These are phyloP conservation scores for Aegilops speltoides DNA, from an alignment of 176 grass and related monocot genomes.

Conservation along the genomic window DNA sequence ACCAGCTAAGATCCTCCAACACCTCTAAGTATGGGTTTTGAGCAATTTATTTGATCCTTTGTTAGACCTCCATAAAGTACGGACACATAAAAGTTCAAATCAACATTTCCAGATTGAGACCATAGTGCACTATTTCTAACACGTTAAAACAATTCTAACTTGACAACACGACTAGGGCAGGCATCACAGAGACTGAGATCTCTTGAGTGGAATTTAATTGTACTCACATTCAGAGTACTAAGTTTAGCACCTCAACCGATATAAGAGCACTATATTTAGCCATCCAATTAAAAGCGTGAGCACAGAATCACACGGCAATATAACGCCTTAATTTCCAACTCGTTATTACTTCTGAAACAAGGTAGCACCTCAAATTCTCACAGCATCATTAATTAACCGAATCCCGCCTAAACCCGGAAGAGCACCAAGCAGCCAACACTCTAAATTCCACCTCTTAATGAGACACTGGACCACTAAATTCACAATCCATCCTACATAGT, in stretches of 20 bases:
- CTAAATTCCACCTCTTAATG: neutral
- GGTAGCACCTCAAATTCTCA: neutral
- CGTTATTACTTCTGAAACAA: conserved; percentile 24
- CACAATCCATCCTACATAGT: neutral
- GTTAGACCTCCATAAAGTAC: neutral
- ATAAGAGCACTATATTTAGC: conserved; percentile 13
- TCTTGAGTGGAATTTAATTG: neutral
- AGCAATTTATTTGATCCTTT: neutral
- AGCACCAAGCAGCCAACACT: neutral
- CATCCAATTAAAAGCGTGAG: conserved; percentile 5
- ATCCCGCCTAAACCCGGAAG: neutral
- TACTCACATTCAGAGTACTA: neutral
- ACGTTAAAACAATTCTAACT: neutral
- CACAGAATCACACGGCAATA: neutral
- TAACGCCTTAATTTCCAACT: neutral
- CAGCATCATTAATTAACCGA: conserved; percentile 15
- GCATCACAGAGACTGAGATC: neutral
- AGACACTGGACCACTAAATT: neutral
- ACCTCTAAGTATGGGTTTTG: neutral
- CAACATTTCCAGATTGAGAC: neutral
- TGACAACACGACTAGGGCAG: neutral
- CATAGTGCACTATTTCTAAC: neutral
- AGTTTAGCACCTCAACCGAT: conserved; percentile 5
- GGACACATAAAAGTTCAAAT: neutral
- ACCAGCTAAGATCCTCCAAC: neutral